Conservation (phyloP, 192 early-diverging fungal genomes). For the Mortierella hygrophila region DNA sequence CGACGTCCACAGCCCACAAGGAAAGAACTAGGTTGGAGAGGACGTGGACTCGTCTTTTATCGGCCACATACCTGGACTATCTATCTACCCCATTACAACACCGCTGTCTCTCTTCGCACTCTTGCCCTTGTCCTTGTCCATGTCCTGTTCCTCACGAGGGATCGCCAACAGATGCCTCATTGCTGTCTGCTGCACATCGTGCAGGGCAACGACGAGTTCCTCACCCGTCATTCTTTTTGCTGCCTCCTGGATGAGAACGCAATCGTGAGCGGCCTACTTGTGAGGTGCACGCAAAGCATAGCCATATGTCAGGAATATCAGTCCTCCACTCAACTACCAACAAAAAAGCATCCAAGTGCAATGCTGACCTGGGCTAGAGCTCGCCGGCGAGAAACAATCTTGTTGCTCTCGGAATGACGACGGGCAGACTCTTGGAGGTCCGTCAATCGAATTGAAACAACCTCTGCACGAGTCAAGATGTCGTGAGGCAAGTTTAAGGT, state of each 20-base stretch:
- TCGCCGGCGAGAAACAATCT: slow-evolving; percentile 29
- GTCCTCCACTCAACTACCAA: not conserved
- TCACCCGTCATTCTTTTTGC: not conserved
- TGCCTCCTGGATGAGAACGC: slow-evolving; percentile 16
- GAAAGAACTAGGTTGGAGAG: not conserved
- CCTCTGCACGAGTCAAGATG: slow-evolving; percentile 44
- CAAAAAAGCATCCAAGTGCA: not conserved
- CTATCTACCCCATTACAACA: not conserved
- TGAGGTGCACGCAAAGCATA: not conserved
- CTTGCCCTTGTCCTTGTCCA: not conserved
- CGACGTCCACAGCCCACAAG: not conserved
- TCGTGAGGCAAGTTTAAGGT: slow-evolving; percentile 43
- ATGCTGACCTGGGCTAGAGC: slow-evolving; percentile 19
- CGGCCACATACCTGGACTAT: not conserved
- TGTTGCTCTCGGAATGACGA: slow-evolving; percentile 24
- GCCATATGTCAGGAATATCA: not conserved
- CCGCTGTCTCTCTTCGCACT: not conserved
- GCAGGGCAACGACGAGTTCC: not conserved
- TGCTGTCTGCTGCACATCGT: slow-evolving; percentile 15
- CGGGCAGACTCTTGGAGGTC: slow-evolving; percentile 47
- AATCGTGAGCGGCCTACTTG: slow-evolving; percentile 24
- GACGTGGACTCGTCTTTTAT: not conserved
- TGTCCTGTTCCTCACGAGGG: not conserved
- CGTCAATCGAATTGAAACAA: slow-evolving; percentile 42
- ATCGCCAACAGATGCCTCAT: slow-evolving; percentile 19